Base-by-base conservation (phyloP, 2,329 filamentous ascomycete genomes). In the Apiospora malaysiana region DNA sequence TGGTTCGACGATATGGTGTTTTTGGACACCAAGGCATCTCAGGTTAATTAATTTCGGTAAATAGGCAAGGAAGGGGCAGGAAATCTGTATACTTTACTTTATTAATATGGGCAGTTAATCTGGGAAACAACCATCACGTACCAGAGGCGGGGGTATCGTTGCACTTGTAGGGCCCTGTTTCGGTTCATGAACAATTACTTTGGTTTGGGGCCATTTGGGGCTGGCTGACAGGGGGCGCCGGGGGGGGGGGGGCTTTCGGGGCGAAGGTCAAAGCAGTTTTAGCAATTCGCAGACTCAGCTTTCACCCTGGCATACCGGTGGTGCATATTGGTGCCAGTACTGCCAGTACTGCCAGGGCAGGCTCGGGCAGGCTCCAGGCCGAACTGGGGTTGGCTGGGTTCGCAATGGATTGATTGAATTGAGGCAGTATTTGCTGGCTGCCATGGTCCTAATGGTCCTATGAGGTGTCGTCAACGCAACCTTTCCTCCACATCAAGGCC, bases 111-210 rank as follows among this genome's bases (percentile, higher is more conserved):
- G 21, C 32, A 63, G 32, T 63, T 40, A 63, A 63, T 63, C 27
- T 40, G 56, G 56, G 56, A 63, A 63, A 63, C 56, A 63, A 40
- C 32, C n/a, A 40, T 37, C 56, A 63, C 32, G 32, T 32, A 63
- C 5, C 51, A 59, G 51, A 63, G 56, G 56, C 56, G 56, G 56
- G 56, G 56, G 21, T 63, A 63, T 63, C 56, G 56, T 63, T 63
- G 56, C 56, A 63, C 32, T 63, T n/a, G 32, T n/a, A 40, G 6
- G 32, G 51, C 16, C 51, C 51, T 59, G 51, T 59, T 37, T 59
- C 51, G 32, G 56, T 63, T 63, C 56, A 37, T 63, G 56, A 63
- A 63, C 32, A 63, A 63, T 40, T 16, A 14, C 40, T 42, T 42
- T 18, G 8, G 21, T 32, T n/a, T 37, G 51, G 51, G 27, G 32